Evolutionary conservation across 2,329 filamentous ascomycete species (phyloP).

Genomic region (Didymella pomorum): DNA sequence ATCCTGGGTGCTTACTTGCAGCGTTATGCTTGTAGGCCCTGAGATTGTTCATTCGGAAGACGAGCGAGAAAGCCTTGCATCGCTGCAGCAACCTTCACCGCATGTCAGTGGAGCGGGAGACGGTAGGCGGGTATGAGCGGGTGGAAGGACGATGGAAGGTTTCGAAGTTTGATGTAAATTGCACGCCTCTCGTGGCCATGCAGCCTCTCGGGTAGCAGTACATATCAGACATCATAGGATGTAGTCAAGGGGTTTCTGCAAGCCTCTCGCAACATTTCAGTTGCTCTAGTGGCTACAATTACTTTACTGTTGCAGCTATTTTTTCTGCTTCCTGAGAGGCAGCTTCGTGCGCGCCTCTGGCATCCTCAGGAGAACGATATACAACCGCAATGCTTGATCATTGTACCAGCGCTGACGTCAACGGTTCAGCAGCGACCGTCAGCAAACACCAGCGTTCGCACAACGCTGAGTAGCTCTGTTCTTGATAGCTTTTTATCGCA

Average conservation of each 20-base stretch:
- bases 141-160: slow-evolving; percentile 2
- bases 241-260: too few relatives aligned
- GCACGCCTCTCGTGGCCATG: too few relatives aligned
- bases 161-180: neutral
- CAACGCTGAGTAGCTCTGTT: neutral
- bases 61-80: slow-evolving; percentile 9
- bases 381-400: neutral
- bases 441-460: neutral
- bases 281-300: too few relatives aligned
- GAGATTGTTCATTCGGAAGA: slow-evolving; percentile 1
- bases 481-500: neutral
- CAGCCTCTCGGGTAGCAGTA: too few relatives aligned
- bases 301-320: too few relatives aligned
- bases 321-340: too few relatives aligned
- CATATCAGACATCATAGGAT: too few relatives aligned
- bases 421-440: neutral
- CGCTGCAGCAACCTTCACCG: slow-evolving; percentile 20
- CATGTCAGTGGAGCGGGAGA: neutral
- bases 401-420: neutral
- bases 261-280: too few relatives aligned
- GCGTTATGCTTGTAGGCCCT: slow-evolving; percentile 1
- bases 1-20: slow-evolving; percentile 5
- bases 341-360: neutral
- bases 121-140: neutral
- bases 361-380: neutral